Evolutionary conservation across 352 stramenopile genomes (phyloP).

Genomic region (Phytophthora europaea): DNA sequence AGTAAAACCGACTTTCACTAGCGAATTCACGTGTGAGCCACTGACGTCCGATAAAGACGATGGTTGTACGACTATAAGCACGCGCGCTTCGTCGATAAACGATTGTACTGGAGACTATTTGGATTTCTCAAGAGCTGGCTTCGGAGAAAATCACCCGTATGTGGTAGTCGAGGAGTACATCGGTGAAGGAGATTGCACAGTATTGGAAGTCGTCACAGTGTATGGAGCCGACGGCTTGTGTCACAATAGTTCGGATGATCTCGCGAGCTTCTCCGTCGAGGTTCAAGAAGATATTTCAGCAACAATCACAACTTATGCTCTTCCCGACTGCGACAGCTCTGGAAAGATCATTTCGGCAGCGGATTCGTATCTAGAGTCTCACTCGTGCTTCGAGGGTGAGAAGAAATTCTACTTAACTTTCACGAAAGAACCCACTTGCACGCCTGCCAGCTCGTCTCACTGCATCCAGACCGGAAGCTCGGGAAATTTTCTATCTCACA

Average conservation of each 20-base stretch:
- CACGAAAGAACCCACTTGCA: not conserved
- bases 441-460: not conserved
- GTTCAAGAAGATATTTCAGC: slow-evolving; percentile 2
- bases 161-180: slow-evolving; percentile 4
- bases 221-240: slow-evolving; percentile 8
- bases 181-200: slow-evolving; percentile 4
- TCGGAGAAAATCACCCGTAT: not conserved
- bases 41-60: not conserved
- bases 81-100: not conserved
- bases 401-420: not conserved
- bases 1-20: slow-evolving; percentile 5
- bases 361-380: not conserved
- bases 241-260: slow-evolving; percentile 8
- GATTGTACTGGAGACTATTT: not conserved
- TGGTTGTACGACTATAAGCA: slow-evolving; percentile 1
- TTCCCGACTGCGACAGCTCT: not conserved
- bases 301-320: not conserved
- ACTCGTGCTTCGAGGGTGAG: slow-evolving; percentile 2
- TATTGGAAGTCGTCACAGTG: slow-evolving; percentile 1
- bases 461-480: not conserved
- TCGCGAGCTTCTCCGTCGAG: slow-evolving; percentile 7
- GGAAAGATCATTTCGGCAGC: not conserved
- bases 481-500: not conserved
- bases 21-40: slow-evolving; percentile 7
- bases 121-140: not conserved